Evolutionary conservation across 495 filamentous ascomycete genomes (phyloP).

Genomic region (Chaetomidium leptoderma): DNA sequence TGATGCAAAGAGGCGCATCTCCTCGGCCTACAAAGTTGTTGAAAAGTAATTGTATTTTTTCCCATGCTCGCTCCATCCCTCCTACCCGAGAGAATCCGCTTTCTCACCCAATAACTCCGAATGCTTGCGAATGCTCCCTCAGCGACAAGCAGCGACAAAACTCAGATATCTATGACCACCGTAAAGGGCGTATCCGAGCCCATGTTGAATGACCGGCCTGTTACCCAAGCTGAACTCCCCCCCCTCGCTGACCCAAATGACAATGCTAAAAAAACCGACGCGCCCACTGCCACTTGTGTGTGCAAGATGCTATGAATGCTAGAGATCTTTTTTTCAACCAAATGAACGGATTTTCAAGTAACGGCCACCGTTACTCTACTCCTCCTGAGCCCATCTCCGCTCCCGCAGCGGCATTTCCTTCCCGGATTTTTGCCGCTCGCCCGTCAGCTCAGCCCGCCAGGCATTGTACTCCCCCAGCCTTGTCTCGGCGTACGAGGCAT

Average conservation of each 20-base stretch:
- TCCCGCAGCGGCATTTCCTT: conserved; percentile 71
- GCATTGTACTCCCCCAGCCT: conserved; percentile 90
- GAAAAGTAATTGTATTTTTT: conserved; percentile 17
- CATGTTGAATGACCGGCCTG: conserved; percentile 30
- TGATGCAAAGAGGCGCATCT: no score
- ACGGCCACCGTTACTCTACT: conserved; percentile 14
- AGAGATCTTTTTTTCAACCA: not conserved
- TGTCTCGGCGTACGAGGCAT: conserved; percentile 82
- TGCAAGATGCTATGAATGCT: not conserved
- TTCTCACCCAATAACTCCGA: conserved; percentile 7
- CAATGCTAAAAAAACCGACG: conserved; percentile 2
- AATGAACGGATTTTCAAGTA: not conserved
- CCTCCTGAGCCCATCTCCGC: conserved; percentile 71
- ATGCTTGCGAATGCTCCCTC: not conserved
- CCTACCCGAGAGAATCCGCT: not conserved
- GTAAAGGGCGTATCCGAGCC: conserved; percentile 18
- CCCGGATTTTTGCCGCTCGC: conserved; percentile 51
- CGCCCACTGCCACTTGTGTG: not conserved
- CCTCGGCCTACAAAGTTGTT: conserved; percentile 6
- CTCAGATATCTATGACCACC: conserved; percentile 5
- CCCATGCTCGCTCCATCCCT: not conserved
- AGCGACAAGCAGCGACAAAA: conserved; percentile 2
- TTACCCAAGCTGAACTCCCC: conserved; percentile 19
- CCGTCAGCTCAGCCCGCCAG: conserved; percentile 75
- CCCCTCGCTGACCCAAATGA: not conserved